Evolutionary conservation across 164 flowering plant species (phyloP).

Genomic region (Akebia trifoliata): DNA sequence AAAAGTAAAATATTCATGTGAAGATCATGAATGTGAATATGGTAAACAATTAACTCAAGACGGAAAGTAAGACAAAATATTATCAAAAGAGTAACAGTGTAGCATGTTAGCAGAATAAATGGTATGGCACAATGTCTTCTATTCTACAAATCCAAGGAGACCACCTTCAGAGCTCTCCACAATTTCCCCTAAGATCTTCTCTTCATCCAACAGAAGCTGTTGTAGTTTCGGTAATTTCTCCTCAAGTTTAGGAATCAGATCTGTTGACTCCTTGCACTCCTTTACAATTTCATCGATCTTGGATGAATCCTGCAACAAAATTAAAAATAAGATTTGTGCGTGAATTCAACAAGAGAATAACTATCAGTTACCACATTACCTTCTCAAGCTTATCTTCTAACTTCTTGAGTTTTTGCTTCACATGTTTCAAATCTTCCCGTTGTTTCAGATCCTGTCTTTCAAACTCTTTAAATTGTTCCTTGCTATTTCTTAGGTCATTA

Average conservation of each 20-base stretch:
- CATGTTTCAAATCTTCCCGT: constrained; percentile 79
- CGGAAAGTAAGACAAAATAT: too few relatives aligned
- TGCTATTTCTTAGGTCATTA: constrained; percentile 45
- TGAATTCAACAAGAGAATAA: background rate
- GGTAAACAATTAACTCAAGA: too few relatives aligned
- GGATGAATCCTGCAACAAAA: constrained; percentile 52
- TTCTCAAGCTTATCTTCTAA: constrained; percentile 76
- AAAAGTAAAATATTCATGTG: too few relatives aligned
- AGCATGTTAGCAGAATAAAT: too few relatives aligned
- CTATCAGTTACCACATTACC: constrained; percentile 29
- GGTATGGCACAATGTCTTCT: background rate
- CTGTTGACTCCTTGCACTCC: constrained; percentile 52
- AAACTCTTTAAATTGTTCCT: constrained; percentile 88
- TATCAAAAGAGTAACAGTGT: too few relatives aligned
- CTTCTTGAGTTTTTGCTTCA: constrained; percentile 80
- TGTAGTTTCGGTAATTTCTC: constrained; percentile 64
- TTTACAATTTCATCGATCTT: constrained; percentile 54
- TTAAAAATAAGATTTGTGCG: constrained; percentile 10
- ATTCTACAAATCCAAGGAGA: background rate
- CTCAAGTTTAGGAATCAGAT: constrained; percentile 74
- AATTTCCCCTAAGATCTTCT: constrained; percentile 68
- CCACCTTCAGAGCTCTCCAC: constrained; percentile 75
- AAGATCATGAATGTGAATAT: too few relatives aligned
- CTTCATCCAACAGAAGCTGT: constrained; percentile 53
- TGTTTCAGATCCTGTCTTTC: constrained; percentile 91